Evolutionary conservation across 164 flowering plant species (phyloP).

Genomic region (Macadamia integrifolia): DNA sequence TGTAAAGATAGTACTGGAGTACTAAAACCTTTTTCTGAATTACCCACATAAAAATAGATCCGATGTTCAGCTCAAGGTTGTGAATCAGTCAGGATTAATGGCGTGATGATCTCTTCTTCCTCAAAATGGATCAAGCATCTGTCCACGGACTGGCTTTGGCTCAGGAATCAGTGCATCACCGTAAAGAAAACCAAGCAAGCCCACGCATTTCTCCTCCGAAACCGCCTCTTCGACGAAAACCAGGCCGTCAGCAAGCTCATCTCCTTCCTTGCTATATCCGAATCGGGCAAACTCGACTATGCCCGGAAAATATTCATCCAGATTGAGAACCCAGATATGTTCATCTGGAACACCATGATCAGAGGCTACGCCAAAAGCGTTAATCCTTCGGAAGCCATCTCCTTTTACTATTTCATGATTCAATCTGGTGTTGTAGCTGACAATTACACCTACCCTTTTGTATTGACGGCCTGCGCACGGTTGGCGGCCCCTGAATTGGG

Average conservation of each 20-base stretch:
- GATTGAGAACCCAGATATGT: slow-evolving; percentile 16
- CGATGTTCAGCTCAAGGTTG: slow-evolving; percentile 32
- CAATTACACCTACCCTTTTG: slow-evolving; percentile 16
- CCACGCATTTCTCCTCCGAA: slow-evolving; percentile 20
- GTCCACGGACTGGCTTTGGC: slow-evolving; percentile 11
- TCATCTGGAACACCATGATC: slow-evolving; percentile 20
- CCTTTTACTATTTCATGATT: slow-evolving; percentile 13
- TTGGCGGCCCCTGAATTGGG: slow-evolving; percentile 1
- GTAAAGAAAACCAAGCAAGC: slow-evolving; percentile 19
- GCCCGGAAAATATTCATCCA: slow-evolving; percentile 13
- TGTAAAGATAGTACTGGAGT: too few relatives aligned
- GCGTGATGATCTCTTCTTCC: background rate
- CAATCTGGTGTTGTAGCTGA: slow-evolving; percentile 11
- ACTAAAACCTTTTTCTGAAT: too few relatives aligned
- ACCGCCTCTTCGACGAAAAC: slow-evolving; percentile 9
- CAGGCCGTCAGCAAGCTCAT: slow-evolving; percentile 13
- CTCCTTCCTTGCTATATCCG: slow-evolving; percentile 10
- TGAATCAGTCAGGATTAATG: background rate
- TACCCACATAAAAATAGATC: too few relatives aligned
- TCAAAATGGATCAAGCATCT: slow-evolving; percentile 6
- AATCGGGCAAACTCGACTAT: slow-evolving; percentile 7
- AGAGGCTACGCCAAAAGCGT: slow-evolving; percentile 15
- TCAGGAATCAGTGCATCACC: slow-evolving; percentile 15
- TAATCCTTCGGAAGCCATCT: slow-evolving; percentile 10
- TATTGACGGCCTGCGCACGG: slow-evolving; percentile 13